These are phyloP conservation scores for Iodosphaeria phyllophila DNA, from an alignment of 2,329 filamentous ascomycete genomes.

Conservation along the genomic window DNA sequence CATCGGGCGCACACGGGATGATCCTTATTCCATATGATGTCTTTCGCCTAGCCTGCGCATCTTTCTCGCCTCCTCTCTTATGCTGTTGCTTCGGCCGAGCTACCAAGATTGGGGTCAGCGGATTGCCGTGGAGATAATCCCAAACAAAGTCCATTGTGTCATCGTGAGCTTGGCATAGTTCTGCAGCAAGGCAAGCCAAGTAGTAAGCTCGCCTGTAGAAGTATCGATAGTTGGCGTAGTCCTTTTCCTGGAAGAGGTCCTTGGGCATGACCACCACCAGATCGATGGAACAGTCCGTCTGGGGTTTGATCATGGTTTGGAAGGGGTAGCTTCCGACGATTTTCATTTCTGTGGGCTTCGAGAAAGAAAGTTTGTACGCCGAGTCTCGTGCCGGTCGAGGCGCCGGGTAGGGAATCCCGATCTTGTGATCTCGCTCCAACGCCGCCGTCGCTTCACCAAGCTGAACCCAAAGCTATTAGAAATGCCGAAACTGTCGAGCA, in stretches of 20 bases:
- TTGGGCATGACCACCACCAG: slow-evolving; percentile 75
- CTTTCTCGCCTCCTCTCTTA: slow-evolving; percentile 8
- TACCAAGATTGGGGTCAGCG: slow-evolving; percentile 50
- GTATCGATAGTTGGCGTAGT: slow-evolving; percentile 82
- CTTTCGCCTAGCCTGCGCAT: slow-evolving; percentile 8
- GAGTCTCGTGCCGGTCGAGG: slow-evolving; percentile 58
- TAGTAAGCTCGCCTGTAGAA: slow-evolving; percentile 93
- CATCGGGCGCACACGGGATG: slow-evolving; percentile 52
- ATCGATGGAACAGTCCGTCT: slow-evolving; percentile 46
- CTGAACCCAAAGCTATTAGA: slow-evolving; percentile 22
- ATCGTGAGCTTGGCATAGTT: slow-evolving; percentile 38
- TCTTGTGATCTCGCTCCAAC: slow-evolving; percentile 4
- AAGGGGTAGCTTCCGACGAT: slow-evolving; percentile 76
- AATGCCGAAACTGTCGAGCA: neutral
- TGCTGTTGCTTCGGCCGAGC: slow-evolving; percentile 22
- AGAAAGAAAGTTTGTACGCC: slow-evolving; percentile 67
- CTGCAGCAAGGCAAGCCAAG: slow-evolving; percentile 60
- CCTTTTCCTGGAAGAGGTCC: slow-evolving; percentile 75
- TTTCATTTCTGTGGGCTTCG: slow-evolving; percentile 60
- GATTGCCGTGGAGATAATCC: slow-evolving; percentile 52
- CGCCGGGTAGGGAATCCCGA: slow-evolving; percentile 62
- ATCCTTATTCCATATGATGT: slow-evolving; percentile 45
- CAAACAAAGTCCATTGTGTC: slow-evolving; percentile 40
- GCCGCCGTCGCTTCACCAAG: slow-evolving; percentile 37
- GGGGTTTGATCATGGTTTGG: slow-evolving; percentile 51